Conservation (phyloP, 805 yeast genomes). For the Wickerhamiella qilinensis region DNA sequence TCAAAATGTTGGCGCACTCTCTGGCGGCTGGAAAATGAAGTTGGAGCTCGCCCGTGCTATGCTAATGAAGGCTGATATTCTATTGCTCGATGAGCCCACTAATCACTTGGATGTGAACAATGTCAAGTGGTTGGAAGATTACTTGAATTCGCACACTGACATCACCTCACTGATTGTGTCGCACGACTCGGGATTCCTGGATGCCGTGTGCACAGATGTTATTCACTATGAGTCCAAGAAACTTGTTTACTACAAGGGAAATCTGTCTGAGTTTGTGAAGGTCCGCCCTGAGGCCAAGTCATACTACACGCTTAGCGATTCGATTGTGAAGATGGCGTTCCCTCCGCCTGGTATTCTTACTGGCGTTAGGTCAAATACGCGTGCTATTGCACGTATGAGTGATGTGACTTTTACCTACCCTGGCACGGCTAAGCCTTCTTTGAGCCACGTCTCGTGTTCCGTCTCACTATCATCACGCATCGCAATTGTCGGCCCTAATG, state of each 20-base stretch:
- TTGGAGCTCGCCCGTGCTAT: slow-evolving; percentile 96
- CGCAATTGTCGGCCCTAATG: slow-evolving; percentile 93
- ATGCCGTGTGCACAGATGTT: slow-evolving; percentile 89
- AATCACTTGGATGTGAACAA: slow-evolving; percentile 91
- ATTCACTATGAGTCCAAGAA: slow-evolving; percentile 93
- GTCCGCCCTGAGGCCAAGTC: slow-evolving; percentile 93
- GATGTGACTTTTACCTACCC: slow-evolving; percentile 83
- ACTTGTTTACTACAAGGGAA: slow-evolving; percentile 90
- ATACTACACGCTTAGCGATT: slow-evolving; percentile 83
- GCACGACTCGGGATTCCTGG: slow-evolving; percentile 94
- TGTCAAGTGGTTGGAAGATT: slow-evolving; percentile 88
- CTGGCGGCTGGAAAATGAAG: slow-evolving; percentile 99
- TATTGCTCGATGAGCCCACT: slow-evolving; percentile 93
- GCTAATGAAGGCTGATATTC: slow-evolving; percentile 92
- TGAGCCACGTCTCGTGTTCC: slow-evolving; percentile 70
- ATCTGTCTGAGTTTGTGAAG: slow-evolving; percentile 79
- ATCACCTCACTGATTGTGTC: slow-evolving; percentile 93
- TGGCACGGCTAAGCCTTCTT: slow-evolving; percentile 71
- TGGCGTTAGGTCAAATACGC: slow-evolving; percentile 91
- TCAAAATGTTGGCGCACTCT: slow-evolving; percentile 83
- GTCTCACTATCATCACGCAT: slow-evolving; percentile 90
- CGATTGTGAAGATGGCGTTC: slow-evolving; percentile 91
- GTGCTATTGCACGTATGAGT: slow-evolving; percentile 80
- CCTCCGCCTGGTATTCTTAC: slow-evolving; percentile 96
- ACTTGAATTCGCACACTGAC: slow-evolving; percentile 62